These are phyloP conservation scores for Syncephalastrum monosporum DNA, from an alignment of 371 early-diverging fungal genomes.

Conservation along the genomic window DNA sequence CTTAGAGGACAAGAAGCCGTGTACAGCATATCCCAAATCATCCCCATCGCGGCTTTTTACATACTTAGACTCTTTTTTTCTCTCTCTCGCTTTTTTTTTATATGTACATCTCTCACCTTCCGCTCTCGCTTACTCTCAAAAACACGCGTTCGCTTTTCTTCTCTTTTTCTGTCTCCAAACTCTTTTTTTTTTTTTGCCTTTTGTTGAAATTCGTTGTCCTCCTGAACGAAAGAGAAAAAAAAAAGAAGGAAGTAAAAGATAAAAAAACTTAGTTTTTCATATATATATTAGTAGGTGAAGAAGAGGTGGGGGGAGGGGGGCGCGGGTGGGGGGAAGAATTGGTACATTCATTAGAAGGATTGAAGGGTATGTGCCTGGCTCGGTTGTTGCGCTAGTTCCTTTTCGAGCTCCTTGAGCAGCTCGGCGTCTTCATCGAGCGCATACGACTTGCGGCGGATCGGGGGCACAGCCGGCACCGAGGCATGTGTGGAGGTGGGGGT, in stretches of 20 bases:
- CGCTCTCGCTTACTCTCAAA: background rate
- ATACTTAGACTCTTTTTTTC: too few relatives aligned
- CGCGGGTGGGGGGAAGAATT: background rate
- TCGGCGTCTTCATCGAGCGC: conserved; percentile 17
- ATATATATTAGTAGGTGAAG: background rate
- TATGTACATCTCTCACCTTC: conserved; percentile 3
- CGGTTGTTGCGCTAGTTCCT: conserved; percentile 10
- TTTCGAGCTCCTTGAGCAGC: conserved; percentile 18
- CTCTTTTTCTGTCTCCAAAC: conserved; percentile 11
- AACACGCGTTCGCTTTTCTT: too few relatives aligned
- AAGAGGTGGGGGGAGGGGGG: too few relatives aligned
- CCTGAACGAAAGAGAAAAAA: background rate
- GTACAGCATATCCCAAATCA: too few relatives aligned
- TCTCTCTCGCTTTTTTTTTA: conserved; percentile 2
- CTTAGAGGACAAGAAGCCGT: background rate
- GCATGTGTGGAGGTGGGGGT: conserved; percentile 15
- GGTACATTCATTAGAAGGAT: background rate
- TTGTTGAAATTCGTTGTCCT: background rate
- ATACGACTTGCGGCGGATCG: background rate
- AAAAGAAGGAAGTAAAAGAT: too few relatives aligned
- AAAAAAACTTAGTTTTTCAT: too few relatives aligned
- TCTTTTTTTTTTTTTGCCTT: conserved; percentile 12
- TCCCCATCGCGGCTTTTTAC: too few relatives aligned
- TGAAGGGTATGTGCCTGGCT: too few relatives aligned
- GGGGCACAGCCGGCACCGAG: conserved; percentile 3